phyloP scores from a whole-genome alignment of 2,329 filamentous ascomycete species.

The Diplocarpon mali region DNA sequence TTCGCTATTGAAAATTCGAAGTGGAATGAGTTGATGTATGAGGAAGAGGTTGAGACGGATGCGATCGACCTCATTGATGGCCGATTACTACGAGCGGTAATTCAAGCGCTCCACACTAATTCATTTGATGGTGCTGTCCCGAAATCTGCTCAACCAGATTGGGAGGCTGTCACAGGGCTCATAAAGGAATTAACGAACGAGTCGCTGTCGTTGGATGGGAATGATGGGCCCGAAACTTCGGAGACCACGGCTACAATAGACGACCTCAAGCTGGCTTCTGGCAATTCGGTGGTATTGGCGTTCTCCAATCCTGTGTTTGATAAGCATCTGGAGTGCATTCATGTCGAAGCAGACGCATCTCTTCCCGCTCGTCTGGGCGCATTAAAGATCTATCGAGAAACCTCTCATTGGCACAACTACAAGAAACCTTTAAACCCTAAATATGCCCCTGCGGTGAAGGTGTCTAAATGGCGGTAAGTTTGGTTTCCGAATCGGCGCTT shows the following conservation, averaged over 20 bases:
- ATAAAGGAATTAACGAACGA: constrained; percentile 26
- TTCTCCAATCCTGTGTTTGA: constrained; percentile 39
- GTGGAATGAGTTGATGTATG: constrained; percentile 18
- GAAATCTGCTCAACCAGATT: constrained; percentile 16
- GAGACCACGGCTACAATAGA: constrained; percentile 5
- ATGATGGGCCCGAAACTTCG: constrained; percentile 11
- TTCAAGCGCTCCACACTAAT: constrained; percentile 22
- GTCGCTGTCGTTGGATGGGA: constrained; percentile 25
- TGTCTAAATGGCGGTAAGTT: constrained; percentile 26
- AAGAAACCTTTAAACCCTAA: constrained; percentile 39
- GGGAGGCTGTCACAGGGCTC: constrained; percentile 17
- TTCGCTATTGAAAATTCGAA: constrained; percentile 26
- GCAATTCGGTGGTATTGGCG: constrained; percentile 29
- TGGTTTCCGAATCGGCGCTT: neutral
- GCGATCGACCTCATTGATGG: constrained; percentile 46
- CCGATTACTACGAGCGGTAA: constrained; percentile 29
- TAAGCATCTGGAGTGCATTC: constrained; percentile 33
- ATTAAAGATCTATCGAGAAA: constrained; percentile 35
- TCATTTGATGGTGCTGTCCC: constrained; percentile 13
- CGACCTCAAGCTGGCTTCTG: constrained; percentile 10
- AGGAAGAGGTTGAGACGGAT: constrained; percentile 30
- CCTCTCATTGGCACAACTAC: constrained; percentile 52
- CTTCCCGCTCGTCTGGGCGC: constrained; percentile 15
- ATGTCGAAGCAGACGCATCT: constrained; percentile 28
- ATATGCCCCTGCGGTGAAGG: constrained; percentile 32